phyloP scores from a whole-genome alignment of 1,139 yeast species.

The Pneumocystis jirovecii region DNA sequence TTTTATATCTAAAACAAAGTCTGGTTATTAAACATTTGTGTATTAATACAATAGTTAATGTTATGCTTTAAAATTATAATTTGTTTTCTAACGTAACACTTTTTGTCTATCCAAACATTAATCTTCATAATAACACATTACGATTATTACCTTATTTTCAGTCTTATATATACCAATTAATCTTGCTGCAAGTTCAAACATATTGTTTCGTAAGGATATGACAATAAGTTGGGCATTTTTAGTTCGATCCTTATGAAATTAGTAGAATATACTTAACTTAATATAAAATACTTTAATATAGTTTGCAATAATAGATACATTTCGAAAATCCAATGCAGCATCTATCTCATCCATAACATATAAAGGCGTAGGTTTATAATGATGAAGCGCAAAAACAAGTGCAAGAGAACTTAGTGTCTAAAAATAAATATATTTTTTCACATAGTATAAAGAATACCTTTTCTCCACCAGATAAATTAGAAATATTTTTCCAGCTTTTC shows the following conservation, averaged over 20 bases:
- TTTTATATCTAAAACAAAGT: no score
- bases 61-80: background rate
- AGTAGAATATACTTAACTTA: background rate
- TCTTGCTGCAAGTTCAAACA: slow-evolving; percentile 92
- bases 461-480: slow-evolving; percentile 94
- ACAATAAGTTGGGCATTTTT: slow-evolving; percentile 94
- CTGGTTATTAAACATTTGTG: no score
- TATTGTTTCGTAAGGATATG: slow-evolving; percentile 84
- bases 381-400: slow-evolving; percentile 87
- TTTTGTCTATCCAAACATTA: slow-evolving; percentile 9
- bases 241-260: slow-evolving; percentile 45
- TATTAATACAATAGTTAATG: no score
- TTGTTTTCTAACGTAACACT: slow-evolving; percentile 14
- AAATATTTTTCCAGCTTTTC: slow-evolving; percentile 91
- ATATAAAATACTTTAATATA: slow-evolving; percentile 43
- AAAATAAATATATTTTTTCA: background rate
- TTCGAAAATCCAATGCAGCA: slow-evolving; percentile 94
- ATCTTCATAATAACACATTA: background rate
- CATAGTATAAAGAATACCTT: slow-evolving; percentile 25
- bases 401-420: slow-evolving; percentile 81
- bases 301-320: slow-evolving; percentile 92
- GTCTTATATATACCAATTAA: slow-evolving; percentile 92
- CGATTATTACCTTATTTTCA: slow-evolving; percentile 42
- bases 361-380: slow-evolving; percentile 90
- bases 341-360: slow-evolving; percentile 99